Base-by-base conservation (phyloP, 192 early-diverging fungal species). In the Coemansia sp. region DNA sequence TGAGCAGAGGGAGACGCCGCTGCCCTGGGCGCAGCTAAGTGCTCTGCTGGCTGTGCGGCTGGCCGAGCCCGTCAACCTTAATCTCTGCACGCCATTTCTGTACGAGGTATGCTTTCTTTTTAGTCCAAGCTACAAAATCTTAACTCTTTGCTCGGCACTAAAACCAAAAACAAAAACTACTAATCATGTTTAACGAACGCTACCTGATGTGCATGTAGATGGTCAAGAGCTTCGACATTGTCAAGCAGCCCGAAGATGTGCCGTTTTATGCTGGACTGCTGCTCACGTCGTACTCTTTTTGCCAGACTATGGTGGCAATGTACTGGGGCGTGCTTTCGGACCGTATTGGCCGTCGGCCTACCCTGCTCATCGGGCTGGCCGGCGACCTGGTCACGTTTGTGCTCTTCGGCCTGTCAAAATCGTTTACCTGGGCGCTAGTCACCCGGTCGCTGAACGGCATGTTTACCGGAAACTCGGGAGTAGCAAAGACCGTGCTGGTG, bases 401-500 rank as follows among this genome's bases (percentile, higher is more conserved):
- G 3, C 52, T 85, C 43, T 93, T 95, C 78, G 93, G 93, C 1
- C 42, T 90, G 7, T 81, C 79, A 28, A 77, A 74, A 21, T 78
- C 66, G 17, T 58, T 84, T 14, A 28, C 27, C 4, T 81, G 79
- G 80, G 89, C 87, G 2, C 64, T 90, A 29, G 38, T 58, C 7
- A 53, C 79, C 22, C 76, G 90, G 31, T 69, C 79, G 4, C 49
- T 85, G 41, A 85, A 84, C 45, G 88, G 90, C 3, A 47, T 85
- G 14, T 59, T 89, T 21, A 87, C 85, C 58, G 87, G 81, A n/a
- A 89, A 87, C 42, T 70, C 82, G 27, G 90, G 86, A 4, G 89
- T 91, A 10, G 82, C 85, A 28, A 90, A 91, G 52, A 85, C 84
- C n/a, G 81, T 91, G 26, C 58, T 92, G 22, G 87, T 85, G 1